Evolutionary conservation across 371 early-diverging fungal species (phyloP), one percentile per base, ranked within the genome.

Genomic region (Nematocida minor): DNA sequence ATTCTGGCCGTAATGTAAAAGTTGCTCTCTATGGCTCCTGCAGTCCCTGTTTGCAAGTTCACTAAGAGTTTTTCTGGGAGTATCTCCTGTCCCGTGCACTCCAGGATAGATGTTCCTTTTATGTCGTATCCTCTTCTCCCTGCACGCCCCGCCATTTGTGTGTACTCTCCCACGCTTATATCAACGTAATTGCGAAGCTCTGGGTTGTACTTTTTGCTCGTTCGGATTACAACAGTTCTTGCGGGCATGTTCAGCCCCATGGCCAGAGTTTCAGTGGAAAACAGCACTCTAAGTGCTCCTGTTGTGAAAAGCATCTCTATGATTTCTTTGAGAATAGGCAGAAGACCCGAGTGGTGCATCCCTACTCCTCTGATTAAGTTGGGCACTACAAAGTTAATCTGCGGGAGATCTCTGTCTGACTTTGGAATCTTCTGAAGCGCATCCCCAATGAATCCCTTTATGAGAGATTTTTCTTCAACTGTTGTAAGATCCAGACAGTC

Each of bases 231-330:
- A 2, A 95, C 95, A 40, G 92, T 89, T 41, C 90, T 85, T 2
- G 97, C 95, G 18, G 98, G 97, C 91, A 96, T 94, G 84, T 97
- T 97, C 69, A 97, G 94, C 55, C 98, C 98, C 93, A 94, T 94
- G 11, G 94, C 93, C 86, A 94, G 93, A 6, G 95, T 93, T 83
- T 94, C 93, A 0, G 94, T 93, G 0, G 94, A 93, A 86, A 94
- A 91, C 66, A 93, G 83, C 0, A 94, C 91, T 82, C 91, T 90
- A 67, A 96, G 91, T 16, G 96, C 86, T 18, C 93, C 93, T 41
- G 91, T 84, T 7, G 92, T 89, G 87, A 96, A 96, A 71, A 96
- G 82, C 63, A 96, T 93, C 85, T 98, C 98, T 4, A 96, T 79
- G 80, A 88, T 89, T 85, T 98, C 98, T 83, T 96, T 98, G 60